Conservation (phyloP, 164 flowering plant genomes). For the Piper longum region DNA sequence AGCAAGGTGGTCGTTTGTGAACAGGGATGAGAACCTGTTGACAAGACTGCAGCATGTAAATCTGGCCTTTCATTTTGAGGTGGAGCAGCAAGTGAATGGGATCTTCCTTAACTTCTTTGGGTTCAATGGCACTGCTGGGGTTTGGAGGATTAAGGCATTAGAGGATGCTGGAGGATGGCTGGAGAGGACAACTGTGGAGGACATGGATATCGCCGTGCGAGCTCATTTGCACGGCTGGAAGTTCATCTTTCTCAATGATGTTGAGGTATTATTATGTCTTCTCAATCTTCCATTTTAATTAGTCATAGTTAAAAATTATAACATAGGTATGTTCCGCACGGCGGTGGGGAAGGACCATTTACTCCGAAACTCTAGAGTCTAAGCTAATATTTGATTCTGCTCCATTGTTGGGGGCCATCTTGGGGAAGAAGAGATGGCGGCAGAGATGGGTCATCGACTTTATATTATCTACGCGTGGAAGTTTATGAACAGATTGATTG, state of each 20-base stretch:
- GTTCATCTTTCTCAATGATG: slow-evolving; percentile 83
- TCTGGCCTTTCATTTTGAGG: slow-evolving; percentile 84
- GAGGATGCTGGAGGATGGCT: slow-evolving; percentile 98
- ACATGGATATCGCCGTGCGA: slow-evolving; percentile 95
- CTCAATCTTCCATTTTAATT: neutral
- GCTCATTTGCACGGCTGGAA: slow-evolving; percentile 97
- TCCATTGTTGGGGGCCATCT: no score
- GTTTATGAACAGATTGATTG: no score
- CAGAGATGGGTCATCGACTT: no score
- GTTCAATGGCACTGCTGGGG: slow-evolving; percentile 96
- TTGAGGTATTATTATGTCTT: slow-evolving; percentile 43
- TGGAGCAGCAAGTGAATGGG: slow-evolving; percentile 98
- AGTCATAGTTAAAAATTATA: no score
- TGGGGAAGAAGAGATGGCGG: no score
- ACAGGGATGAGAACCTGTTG: slow-evolving; percentile 83
- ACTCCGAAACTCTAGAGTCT: no score
- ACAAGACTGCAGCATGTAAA: slow-evolving; percentile 86
- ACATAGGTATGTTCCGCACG: neutral
- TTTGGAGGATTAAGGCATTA: slow-evolving; percentile 93
- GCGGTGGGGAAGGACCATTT: no score
- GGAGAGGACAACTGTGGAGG: slow-evolving; percentile 98
- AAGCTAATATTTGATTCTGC: no score
- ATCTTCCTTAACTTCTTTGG: slow-evolving; percentile 88
- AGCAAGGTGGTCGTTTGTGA: slow-evolving; percentile 99
- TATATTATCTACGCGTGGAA: no score